A percentile compares a stretch with the other conserved stretches of the same genome.
Conservation (phyloP, 106 monocot species). For the Platanthera guangdongensis region DNA sequence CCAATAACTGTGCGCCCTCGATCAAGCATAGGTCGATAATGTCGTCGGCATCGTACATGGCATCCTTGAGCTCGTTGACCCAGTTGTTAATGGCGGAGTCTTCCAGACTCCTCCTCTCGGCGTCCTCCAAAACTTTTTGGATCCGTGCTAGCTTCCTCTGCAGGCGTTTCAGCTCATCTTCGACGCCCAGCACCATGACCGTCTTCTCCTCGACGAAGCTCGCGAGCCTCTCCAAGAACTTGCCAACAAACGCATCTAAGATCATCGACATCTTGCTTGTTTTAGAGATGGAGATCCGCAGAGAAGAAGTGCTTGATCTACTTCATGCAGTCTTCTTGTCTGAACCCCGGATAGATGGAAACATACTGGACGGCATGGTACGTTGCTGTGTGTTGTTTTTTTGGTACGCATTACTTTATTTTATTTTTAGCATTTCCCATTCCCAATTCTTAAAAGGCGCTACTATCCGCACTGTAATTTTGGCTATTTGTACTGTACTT, state of each 20-base stretch:
- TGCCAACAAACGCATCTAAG: slow-evolving; percentile 8
- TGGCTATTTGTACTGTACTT: too few relatives aligned
- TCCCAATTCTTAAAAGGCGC: too few relatives aligned
- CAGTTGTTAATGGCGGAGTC: slow-evolving; percentile 9
- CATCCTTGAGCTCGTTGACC: slow-evolving; percentile 11
- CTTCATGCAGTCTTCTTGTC: too few relatives aligned
- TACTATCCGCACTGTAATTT: too few relatives aligned
- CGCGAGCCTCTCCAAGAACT: neutral
- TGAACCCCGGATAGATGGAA: too few relatives aligned
- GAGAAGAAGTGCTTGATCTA: too few relatives aligned
- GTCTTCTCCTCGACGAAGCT: slow-evolving; percentile 4
- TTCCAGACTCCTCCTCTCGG: slow-evolving; percentile 7
- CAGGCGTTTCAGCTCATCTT: slow-evolving; percentile 10
- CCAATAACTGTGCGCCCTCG: neutral
- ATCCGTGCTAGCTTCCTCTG: slow-evolving; percentile 5
- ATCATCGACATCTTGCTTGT: slow-evolving; percentile 9
- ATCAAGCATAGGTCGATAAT: slow-evolving; percentile 11
- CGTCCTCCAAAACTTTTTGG: slow-evolving; percentile 4
- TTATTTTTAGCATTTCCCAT: too few relatives aligned
- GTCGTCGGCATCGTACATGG: slow-evolving; percentile 12
- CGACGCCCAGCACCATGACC: slow-evolving; percentile 7
- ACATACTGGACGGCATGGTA: too few relatives aligned
- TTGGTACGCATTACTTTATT: too few relatives aligned
- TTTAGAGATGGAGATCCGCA: too few relatives aligned
- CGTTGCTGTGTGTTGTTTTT: too few relatives aligned